These are phyloP conservation scores for Pittosporum tobira DNA, from an alignment of 129 eudicot species.

Conservation along the genomic window DNA sequence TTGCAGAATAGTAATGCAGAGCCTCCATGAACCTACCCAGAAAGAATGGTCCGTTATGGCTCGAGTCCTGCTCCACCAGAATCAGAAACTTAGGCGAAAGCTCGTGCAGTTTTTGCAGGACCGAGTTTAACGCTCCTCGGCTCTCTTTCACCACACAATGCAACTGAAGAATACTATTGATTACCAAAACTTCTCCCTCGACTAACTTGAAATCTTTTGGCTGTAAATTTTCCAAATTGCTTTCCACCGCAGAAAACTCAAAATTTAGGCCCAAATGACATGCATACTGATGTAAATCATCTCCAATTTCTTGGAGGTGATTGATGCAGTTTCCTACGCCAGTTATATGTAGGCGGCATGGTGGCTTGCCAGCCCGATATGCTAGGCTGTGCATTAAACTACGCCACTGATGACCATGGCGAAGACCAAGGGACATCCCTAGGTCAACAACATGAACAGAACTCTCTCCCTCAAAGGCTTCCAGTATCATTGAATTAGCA, in stretches of 20 bases:
- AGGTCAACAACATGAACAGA: conserved; percentile 47
- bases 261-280: conserved; percentile 22
- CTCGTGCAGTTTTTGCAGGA: conserved; percentile 35
- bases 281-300: conserved; percentile 34
- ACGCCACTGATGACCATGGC: conserved; percentile 44
- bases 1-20: conserved; percentile 12
- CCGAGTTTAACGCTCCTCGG: conserved; percentile 42
- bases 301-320: conserved; percentile 25
- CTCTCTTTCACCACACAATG: conserved; percentile 50
- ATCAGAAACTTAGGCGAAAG: conserved; percentile 27
- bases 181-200: conserved; percentile 27
- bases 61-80: conserved; percentile 13
- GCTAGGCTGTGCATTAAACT: conserved; percentile 33
- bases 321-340: conserved; percentile 29
- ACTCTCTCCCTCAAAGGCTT: conserved; percentile 61
- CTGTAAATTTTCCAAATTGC: conserved; percentile 35
- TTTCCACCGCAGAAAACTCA: conserved; percentile 30
- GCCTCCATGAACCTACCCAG: conserved; percentile 16
- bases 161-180: conserved; percentile 42
- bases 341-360: conserved; percentile 30
- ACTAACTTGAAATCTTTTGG: conserved; percentile 26
- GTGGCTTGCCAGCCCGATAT: conserved; percentile 20
- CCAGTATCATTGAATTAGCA: conserved; percentile 42
- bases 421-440: conserved; percentile 46
- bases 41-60: conserved; percentile 10